phyloP scores from a whole-genome alignment of 2,329 filamentous ascomycete species.

The Neonectria faginata region DNA sequence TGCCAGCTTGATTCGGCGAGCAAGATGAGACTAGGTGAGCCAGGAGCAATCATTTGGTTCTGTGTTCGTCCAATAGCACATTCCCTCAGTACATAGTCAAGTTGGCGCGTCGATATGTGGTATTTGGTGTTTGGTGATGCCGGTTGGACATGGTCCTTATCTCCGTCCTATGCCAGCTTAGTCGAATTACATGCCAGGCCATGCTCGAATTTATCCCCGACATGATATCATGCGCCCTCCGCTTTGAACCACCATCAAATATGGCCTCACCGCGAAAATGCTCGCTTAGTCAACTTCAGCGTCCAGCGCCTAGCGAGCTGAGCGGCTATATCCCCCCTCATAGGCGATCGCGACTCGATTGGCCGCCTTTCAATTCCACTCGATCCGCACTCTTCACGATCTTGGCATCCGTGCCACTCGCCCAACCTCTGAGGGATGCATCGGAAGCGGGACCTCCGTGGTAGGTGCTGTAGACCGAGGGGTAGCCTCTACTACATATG shows the following conservation, averaged over 20 bases:
- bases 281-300: constrained; percentile 14
- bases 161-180: not conserved
- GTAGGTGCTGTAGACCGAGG: constrained; percentile 67
- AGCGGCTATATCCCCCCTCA: not conserved
- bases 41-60: not conserved
- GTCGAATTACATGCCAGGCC: not conserved
- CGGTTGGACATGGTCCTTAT: not conserved
- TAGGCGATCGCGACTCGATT: not conserved
- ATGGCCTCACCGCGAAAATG: constrained; percentile 5
- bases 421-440: constrained; percentile 62
- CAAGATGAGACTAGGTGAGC: not conserved
- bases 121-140: not conserved
- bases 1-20: not conserved
- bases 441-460: constrained; percentile 57
- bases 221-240: not conserved
- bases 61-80: not conserved
- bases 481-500: constrained; percentile 76
- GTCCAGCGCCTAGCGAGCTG: constrained; percentile 22
- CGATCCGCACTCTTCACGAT: not conserved
- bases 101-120: not conserved
- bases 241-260: not conserved
- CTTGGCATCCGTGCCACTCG: constrained; percentile 38
- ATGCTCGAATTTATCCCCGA: not conserved
- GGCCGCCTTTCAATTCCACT: not conserved
- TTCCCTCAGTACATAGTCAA: not conserved